These are phyloP conservation scores for Piper betle DNA, from an alignment of 164 flowering plant genomes.

Conservation along the genomic window DNA sequence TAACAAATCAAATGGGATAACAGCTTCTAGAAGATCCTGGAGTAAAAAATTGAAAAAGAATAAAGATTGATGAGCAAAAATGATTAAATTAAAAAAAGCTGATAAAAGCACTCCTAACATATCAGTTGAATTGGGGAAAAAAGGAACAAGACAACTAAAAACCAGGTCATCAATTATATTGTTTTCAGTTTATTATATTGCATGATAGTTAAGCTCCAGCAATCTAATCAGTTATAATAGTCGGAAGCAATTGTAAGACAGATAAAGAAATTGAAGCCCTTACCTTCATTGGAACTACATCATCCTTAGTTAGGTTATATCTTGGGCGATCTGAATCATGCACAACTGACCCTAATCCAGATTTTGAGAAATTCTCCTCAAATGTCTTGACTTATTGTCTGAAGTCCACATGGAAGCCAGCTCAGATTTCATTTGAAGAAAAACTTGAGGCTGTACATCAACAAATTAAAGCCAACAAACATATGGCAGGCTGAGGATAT, in stretches of 20 bases:
- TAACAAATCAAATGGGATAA: constrained; percentile 78
- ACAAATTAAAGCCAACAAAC: not conserved
- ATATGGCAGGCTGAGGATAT: not conserved
- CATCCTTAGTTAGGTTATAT: constrained; percentile 20
- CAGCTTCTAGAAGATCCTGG: constrained; percentile 92
- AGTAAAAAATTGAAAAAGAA: constrained; percentile 1
- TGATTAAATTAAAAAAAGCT: not conserved
- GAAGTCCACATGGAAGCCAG: constrained; percentile 84
- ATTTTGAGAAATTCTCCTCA: constrained; percentile 33
- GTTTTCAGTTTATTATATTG: too few species aligned
- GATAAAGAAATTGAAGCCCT: not conserved
- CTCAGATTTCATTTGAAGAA: constrained; percentile 63
- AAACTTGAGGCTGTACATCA: constrained; percentile 54
- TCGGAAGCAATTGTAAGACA: not conserved
- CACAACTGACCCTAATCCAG: constrained; percentile 15
- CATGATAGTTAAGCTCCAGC: too few species aligned
- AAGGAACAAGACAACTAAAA: too few species aligned
- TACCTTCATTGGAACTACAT: constrained; percentile 47
- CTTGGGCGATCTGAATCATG: constrained; percentile 19
- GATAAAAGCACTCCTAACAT: too few species aligned
- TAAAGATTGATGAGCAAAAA: not conserved
- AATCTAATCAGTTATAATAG: not conserved
- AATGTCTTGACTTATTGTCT: constrained; percentile 27
- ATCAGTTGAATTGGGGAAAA: too few species aligned
- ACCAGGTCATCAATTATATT: too few species aligned